Evolutionary conservation across 1,139 yeast genomes (phyloP), one percentile per base, ranked within the genome.

Genomic region (Diutina sp.): DNA sequence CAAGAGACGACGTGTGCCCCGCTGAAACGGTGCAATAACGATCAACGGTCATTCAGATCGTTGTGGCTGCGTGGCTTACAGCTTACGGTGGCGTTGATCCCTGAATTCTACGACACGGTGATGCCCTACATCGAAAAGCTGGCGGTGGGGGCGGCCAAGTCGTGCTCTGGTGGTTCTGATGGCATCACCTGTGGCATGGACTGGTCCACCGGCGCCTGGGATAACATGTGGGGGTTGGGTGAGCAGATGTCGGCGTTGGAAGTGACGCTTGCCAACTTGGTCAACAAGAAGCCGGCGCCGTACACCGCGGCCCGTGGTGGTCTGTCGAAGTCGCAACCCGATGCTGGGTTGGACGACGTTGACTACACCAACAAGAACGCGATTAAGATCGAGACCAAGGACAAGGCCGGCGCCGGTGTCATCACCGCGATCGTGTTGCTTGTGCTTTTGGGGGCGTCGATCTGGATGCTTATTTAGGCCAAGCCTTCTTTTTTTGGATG

Each of bases 221-320:
- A 91, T 69, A 85, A 84, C 2, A 67, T 64, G 55, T 90, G 80
- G 63, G 98, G 98, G n/a, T 77, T 91, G 48, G 98, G 98, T 61
- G 97, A 91, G 70, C 97, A 91, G 69, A 88, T 91, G 87, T 70
- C 83, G 55, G 96, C 97, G 0, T 73, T 90, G 58, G 97, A 90
- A 67, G 82, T 82, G 4, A 79, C 90, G 38, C 52, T 60, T 60
- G 46, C 47, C 21, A 25, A 41, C 21, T 14, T 52, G 8, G 48
- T 21, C n/a, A 7, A 7, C 7, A 30, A 25, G 4, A n/a, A 6
- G 14, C 55, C 47, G 12, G 29, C 55, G 12, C 55, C 55, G 16
- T 41, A 6, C 11, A 44, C 55, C 8, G 38, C 29, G 6, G 28
- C 21, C 4, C 44, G 30, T 3, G 55, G 55, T 16, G 55, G 55